Conservation (phyloP, 371 early-diverging fungal genomes). For the Umbelopsis sp. region DNA sequence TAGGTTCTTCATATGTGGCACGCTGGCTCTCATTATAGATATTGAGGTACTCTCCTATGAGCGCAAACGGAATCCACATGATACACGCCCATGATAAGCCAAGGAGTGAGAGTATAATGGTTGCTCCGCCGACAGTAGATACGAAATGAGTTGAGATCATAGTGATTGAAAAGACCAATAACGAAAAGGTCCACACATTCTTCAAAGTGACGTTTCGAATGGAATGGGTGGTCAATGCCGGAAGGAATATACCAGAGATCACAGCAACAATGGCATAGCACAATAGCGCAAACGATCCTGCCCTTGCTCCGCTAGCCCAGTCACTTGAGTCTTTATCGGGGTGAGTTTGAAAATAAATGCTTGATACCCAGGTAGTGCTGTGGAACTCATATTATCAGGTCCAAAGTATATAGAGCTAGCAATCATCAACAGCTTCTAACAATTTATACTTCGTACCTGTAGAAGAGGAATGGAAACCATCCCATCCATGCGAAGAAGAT, state of each 20-base stretch:
- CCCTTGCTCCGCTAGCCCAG: slow-evolving; percentile 45
- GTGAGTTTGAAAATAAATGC: slow-evolving; percentile 35
- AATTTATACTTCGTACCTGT: slow-evolving; percentile 35
- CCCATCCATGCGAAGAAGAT: slow-evolving; percentile 78
- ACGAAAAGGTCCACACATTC: slow-evolving; percentile 49
- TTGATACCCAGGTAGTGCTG: slow-evolving; percentile 46
- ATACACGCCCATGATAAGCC: slow-evolving; percentile 79
- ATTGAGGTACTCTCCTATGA: slow-evolving; percentile 69
- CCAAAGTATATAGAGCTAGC: neutral
- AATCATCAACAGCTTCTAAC: neutral
- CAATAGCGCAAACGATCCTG: slow-evolving; percentile 64
- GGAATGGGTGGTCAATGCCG: slow-evolving; percentile 35
- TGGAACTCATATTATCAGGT: slow-evolving; percentile 23
- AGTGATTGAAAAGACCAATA: slow-evolving; percentile 44
- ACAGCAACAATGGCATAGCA: slow-evolving; percentile 60
- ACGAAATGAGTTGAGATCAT: slow-evolving; percentile 53
- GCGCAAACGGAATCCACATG: slow-evolving; percentile 81
- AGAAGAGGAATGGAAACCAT: slow-evolving; percentile 70
- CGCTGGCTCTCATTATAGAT: neutral
- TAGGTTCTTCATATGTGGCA: slow-evolving; percentile 20
- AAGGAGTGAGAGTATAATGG: slow-evolving; percentile 55
- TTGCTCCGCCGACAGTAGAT: slow-evolving; percentile 39
- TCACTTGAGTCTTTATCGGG: slow-evolving; percentile 21
- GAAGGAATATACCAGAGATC: slow-evolving; percentile 50
- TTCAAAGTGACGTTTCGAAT: slow-evolving; percentile 28